Base-by-base conservation (phyloP, 139 green algal species). In the Deuterostichococcus epilithicus region DNA sequence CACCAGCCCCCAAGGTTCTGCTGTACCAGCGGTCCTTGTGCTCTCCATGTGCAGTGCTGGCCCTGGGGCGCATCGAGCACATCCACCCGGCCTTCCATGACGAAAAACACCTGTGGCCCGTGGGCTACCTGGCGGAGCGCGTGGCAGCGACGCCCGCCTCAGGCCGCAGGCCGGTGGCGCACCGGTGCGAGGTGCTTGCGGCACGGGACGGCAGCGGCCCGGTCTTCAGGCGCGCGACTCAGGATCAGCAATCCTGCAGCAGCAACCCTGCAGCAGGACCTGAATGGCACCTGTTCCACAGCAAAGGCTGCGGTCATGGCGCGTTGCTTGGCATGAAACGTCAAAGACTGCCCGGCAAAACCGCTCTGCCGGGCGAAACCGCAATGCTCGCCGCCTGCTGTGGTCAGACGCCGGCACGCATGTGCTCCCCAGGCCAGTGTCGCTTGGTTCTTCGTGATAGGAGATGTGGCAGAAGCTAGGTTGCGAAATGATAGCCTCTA, bases 191-290 rank as follows among this genome's bases (percentile, higher is more conserved):
- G 76, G 76, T 93, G 22, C 63, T 83, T 35, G 76, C 71, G 23
- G 75, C 67, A 0, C 35, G 74, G 0, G 83, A 89, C 36, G 80
- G 81, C 70, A 84, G 76, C 5, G 78, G 81, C 1, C 89, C 89
- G 6, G 6, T 93, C 23, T 93, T 93, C 83, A 90, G 84, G 89
- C 86, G 67, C n/a, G n/a, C n/a, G n/a, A n/a, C n/a, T n/a, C n/a
- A n/a, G n/a, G n/a, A n/a, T n/a, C n/a, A n/a, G n/a, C n/a, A n/a
- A n/a, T n/a, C n/a, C n/a, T n/a, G n/a, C n/a, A n/a, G n/a, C n/a
- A n/a, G n/a, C n/a, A n/a, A n/a, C n/a, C n/a, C n/a, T n/a, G n/a
- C n/a, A n/a, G n/a, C n/a, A n/a, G n/a, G n/a, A n/a, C n/a, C n/a
- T n/a, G n/a, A n/a, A n/a, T n/a, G n/a, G n/a, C n/a, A n/a, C n/a